Base-by-base conservation (phyloP, 768 basidiomycete genomes). In the Podaxis sp. region DNA sequence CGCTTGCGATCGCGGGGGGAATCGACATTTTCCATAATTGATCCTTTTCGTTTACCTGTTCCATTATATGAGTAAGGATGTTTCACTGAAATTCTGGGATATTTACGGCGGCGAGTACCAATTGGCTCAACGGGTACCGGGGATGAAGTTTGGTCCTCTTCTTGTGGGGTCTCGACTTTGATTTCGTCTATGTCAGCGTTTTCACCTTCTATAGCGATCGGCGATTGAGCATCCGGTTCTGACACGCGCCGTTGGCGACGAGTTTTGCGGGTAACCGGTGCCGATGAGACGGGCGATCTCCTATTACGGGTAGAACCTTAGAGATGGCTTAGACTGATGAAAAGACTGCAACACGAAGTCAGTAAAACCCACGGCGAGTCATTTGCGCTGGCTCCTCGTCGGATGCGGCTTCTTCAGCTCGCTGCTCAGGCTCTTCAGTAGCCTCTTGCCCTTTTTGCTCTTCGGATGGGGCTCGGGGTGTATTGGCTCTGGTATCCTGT, bases 31-130 rank as follows among this genome's bases (percentile, higher is more conserved):
- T 85, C 87, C 17, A 78, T 66, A 48, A 84, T 79, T 3, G 84
- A 85, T 2, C 82, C 83, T 68, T 89, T 89, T 28, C 89, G 85
- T 75, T 91, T 91, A 36, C 79, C 88, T 87, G 69, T 7, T 24
- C 15, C 7, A 55, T 22, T 17, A 20, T 20, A 17, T 49, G 12
- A 46, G 28, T 12, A n/a, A 46, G 44, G 8, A 5, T 5, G 2
- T 46, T 46, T n/a, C 30, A n/a, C 41, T 53, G 22, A 7, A 22
- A 38, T 17, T 10, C 20, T n/a, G 46, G 55, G 15, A 76, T 75
- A 75, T 46, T 77, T 75, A 64, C 71, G 69, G 11, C 74, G 72
- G 40, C 72, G 73, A 2, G 67, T 60, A 46, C 60, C 60, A 5
- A 68, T 67, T 26, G 68, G 60, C 37, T 73, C 73, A 26, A 64